phyloP scores from a whole-genome alignment of 495 filamentous ascomycete species.

The Xylaria sp. region DNA sequence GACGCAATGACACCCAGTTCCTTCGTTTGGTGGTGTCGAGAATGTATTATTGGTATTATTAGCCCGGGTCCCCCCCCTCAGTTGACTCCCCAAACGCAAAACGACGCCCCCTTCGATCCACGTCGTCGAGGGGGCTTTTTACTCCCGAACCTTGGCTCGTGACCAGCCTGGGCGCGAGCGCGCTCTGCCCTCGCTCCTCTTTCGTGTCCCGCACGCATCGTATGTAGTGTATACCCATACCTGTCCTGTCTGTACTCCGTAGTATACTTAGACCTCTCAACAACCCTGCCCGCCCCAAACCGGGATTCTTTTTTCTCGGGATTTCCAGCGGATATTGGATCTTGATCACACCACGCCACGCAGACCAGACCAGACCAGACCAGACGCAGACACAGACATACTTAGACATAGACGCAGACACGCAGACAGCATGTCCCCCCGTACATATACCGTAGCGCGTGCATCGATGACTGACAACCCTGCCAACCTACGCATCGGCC shows the following conservation, averaged over 20 bases:
- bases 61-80: slow-evolving; percentile 37
- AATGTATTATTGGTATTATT: no score
- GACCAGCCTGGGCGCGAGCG: no score
- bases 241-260: no score
- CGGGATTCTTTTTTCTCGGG: slow-evolving; percentile 49
- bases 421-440: slow-evolving; percentile 44
- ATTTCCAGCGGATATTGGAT: slow-evolving; percentile 38
- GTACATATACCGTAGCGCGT: slow-evolving; percentile 27
- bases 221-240: no score
- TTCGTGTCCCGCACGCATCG: slow-evolving; percentile 47
- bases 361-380: no score
- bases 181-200: slow-evolving; percentile 43
- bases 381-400: no score
- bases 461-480: slow-evolving; percentile 38
- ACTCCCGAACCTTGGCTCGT: slow-evolving; percentile 50
- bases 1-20: background rate
- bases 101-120: slow-evolving; percentile 46
- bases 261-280: no score
- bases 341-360: slow-evolving; percentile 52
- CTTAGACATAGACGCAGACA: no score
- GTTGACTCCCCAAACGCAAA: no score
- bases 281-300: slow-evolving; percentile 45
- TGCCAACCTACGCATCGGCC: slow-evolving; percentile 45
- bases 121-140: slow-evolving; percentile 43
- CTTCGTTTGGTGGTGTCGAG: background rate